Conservation (phyloP, 148 eudicot species). For the Hydrangea macrophylla region DNA sequence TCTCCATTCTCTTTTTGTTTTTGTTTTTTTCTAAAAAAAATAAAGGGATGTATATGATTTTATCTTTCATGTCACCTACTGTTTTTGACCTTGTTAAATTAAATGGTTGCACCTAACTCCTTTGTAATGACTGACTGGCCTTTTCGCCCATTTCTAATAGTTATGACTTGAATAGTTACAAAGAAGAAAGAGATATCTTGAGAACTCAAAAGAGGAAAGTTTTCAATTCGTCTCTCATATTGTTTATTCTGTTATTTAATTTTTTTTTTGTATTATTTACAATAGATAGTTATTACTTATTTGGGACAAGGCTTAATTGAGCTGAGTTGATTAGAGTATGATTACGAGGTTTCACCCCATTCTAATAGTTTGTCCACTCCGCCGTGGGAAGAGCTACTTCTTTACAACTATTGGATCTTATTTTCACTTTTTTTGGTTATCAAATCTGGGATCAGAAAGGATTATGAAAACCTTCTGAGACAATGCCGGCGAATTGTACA, state of each 20-base stretch:
- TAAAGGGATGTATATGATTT: not conserved
- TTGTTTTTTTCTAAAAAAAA: not conserved
- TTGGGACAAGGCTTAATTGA: no score
- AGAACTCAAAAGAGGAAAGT: constrained; percentile 65
- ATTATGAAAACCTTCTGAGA: constrained; percentile 68
- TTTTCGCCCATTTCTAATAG: constrained; percentile 37
- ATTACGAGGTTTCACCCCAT: no score
- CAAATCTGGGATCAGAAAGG: constrained; percentile 48
- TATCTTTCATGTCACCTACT: no score
- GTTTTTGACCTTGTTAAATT: no score
- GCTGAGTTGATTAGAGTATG: no score
- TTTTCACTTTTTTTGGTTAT: not conserved
- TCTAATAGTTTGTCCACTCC: no score
- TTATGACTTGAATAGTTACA: constrained; percentile 66
- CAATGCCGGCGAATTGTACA: constrained; percentile 53
- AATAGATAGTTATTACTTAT: no score
- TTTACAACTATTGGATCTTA: no score
- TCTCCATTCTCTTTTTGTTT: not conserved
- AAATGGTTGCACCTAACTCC: not conserved
- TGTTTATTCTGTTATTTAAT: not conserved
- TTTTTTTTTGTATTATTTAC: no score
- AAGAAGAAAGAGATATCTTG: constrained; percentile 67
- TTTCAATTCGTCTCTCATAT: constrained; percentile 9
- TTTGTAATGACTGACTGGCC: not conserved
- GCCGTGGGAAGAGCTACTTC: no score